These are phyloP conservation scores for Metarhizium rileyi DNA, from an alignment of 2,329 filamentous ascomycete species.

Conservation along the genomic window DNA sequence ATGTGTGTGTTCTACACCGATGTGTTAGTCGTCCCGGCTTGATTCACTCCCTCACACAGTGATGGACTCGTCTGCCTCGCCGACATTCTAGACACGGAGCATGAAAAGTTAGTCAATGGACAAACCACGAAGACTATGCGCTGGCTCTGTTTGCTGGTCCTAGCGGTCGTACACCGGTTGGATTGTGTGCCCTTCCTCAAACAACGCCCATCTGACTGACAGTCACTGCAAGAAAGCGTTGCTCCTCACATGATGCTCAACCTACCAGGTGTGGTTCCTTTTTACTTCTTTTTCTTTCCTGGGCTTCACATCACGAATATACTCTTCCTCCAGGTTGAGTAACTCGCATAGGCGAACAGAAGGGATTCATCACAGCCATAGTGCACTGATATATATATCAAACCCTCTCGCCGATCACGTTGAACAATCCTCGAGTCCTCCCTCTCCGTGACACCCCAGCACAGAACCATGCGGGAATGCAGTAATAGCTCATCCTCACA, in stretches of 20 bases:
- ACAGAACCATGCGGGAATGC: background rate
- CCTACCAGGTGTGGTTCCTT: background rate
- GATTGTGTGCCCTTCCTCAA: background rate
- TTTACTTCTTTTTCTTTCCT: background rate
- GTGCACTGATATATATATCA: background rate
- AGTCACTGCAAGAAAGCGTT: background rate
- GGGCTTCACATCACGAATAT: background rate
- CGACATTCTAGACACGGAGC: background rate
- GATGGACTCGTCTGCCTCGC: background rate
- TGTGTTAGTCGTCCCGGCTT: too few species aligned
- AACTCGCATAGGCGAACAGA: too few species aligned
- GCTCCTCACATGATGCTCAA: too few species aligned
- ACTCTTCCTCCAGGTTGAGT: too few species aligned
- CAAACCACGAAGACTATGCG: background rate
- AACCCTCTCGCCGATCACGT: background rate
- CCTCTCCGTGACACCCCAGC: background rate
- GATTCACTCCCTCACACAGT: background rate
- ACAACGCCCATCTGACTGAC: background rate
- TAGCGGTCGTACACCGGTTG: background rate
- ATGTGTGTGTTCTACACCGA: background rate
- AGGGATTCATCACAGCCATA: background rate
- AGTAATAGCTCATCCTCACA: background rate
- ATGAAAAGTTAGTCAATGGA: background rate
- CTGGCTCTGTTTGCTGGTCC: background rate
- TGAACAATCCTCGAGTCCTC: background rate